Evolutionary conservation across 2,329 filamentous ascomycete genomes (phyloP).

Genomic region (Dothideomycetes sp.): DNA sequence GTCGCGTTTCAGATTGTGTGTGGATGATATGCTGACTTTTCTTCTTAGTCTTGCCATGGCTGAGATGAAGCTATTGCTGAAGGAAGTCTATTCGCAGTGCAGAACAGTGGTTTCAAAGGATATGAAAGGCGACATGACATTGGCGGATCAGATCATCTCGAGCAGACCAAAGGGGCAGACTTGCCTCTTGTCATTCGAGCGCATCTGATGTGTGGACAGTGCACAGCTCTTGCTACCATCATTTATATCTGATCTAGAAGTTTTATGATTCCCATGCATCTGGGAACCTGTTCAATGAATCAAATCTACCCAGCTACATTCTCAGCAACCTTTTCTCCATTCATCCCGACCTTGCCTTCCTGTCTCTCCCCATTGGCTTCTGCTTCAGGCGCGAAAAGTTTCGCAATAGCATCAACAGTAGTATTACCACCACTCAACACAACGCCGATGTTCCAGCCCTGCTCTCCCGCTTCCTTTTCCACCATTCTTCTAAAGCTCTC

Average conservation of each 20-base stretch:
- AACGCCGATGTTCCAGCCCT: slow-evolving; percentile 61
- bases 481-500: slow-evolving; percentile 69
- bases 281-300: neutral
- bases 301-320: slow-evolving; percentile 32
- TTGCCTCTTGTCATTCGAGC: slow-evolving; percentile 7
- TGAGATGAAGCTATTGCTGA: slow-evolving; percentile 11
- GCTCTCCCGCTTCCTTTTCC: slow-evolving; percentile 56
- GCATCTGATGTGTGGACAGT: neutral
- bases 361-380: slow-evolving; percentile 24
- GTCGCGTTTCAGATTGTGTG: neutral
- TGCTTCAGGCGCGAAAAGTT: slow-evolving; percentile 35
- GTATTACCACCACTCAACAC: slow-evolving; percentile 56
- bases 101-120: slow-evolving; percentile 3
- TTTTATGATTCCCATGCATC: no score
- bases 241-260: no score
- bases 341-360: slow-evolving; percentile 26
- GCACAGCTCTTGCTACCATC: no score
- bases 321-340: slow-evolving; percentile 33
- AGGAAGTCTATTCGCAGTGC: slow-evolving; percentile 8
- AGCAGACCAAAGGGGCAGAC: slow-evolving; percentile 9
- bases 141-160: slow-evolving; percentile 10
- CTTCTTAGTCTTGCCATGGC: slow-evolving; percentile 7
- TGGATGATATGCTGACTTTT: neutral
- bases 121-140: slow-evolving; percentile 8
- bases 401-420: slow-evolving; percentile 48